Evolutionary conservation across 2,329 filamentous ascomycete genomes (phyloP), one percentile per base, ranked within the genome.

Genomic region (Ophiostoma piceae): DNA sequence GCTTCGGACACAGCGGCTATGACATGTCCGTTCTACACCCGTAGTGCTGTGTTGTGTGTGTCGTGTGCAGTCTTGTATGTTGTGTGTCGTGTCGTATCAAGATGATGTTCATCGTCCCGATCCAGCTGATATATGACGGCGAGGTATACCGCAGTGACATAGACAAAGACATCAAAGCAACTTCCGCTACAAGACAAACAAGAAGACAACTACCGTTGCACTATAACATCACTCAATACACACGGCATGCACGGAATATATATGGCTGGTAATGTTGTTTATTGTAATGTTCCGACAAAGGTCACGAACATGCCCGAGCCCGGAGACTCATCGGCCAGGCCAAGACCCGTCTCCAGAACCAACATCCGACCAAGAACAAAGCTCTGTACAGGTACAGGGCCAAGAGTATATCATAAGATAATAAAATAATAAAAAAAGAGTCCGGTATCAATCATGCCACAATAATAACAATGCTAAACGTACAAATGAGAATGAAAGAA

Each of bases 401-500:
- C 29, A 47, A 39, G 66, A 54, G 66, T 54, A 67, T 51, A 43
- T 43, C 22, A 54, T 9, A n/a, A 12, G 51, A 26, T 57, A 57
- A 22, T 9, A 67, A 67, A 65, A 64, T 51, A 60, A 43, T 5
- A 64, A 65, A 32, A n/a, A 67, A 68, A 51, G 69, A 47, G 19
- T 51, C 19, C 62, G 43, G 67, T 37, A 67, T 60, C 37, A 67
- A 54, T 62, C 62, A 68, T 68, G 67, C 62, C 43, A 37, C 67
- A 68, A 64, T 37, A 54, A 43, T 39, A n/a, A 51, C 8, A n/a
- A 64, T 9, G 67, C 65, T 39, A 32, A 69, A 67, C 41, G 60
- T 22, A 43, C 22, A 39, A 67, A 67, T 1, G 51, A 41, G 39
- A 41, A 14, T 14, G 39, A 41, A 41, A 11, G 2, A 41, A 12